Conservation (phyloP, 768 basidiomycete genomes). For the Suillus brevipes region DNA sequence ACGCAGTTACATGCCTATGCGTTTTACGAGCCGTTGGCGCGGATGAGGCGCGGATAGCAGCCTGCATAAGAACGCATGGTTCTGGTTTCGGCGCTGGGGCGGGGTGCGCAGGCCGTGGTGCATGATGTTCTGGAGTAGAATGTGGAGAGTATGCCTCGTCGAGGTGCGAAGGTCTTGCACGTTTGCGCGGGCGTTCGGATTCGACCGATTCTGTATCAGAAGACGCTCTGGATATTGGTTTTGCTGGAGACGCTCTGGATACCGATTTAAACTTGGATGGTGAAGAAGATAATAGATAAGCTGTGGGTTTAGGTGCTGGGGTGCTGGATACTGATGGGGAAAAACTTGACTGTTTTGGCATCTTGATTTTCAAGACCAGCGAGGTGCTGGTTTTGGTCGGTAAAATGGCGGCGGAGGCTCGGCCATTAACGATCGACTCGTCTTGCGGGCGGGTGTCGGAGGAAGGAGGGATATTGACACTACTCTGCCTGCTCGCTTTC, state of each 20-base stretch:
- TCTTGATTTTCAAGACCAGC: constrained; percentile 37
- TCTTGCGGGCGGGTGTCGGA: constrained; percentile 19
- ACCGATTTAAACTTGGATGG: constrained; percentile 3
- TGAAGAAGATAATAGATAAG: constrained; percentile 6
- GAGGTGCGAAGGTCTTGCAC: constrained; percentile 20
- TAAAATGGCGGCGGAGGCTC: constrained; percentile 12
- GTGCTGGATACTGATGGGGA: constrained; percentile 16
- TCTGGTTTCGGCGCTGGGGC: constrained; percentile 21
- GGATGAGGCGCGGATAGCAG: constrained; percentile 49
- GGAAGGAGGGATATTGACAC: constrained; percentile 14
- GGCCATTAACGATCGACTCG: constrained; percentile 14
- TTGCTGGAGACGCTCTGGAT: constrained; percentile 20
- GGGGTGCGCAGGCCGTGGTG: constrained; percentile 12
- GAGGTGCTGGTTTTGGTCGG: constrained; percentile 24
- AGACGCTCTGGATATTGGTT: constrained; percentile 31
- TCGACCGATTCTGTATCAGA: constrained; percentile 29
- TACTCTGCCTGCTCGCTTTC: constrained; percentile 21
- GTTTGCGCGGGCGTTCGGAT: constrained; percentile 33
- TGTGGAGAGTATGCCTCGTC: constrained; percentile 26
- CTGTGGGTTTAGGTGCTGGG: constrained; percentile 17
- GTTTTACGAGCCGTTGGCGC: constrained; percentile 48
- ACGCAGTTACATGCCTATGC: constrained; percentile 55
- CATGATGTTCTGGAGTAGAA: constrained; percentile 26
- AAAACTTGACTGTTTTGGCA: constrained; percentile 23
- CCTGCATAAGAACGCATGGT: constrained; percentile 43